Base-by-base conservation (phyloP, 176 grass and related monocot species). In the Tillandsia leiboldiana region DNA sequence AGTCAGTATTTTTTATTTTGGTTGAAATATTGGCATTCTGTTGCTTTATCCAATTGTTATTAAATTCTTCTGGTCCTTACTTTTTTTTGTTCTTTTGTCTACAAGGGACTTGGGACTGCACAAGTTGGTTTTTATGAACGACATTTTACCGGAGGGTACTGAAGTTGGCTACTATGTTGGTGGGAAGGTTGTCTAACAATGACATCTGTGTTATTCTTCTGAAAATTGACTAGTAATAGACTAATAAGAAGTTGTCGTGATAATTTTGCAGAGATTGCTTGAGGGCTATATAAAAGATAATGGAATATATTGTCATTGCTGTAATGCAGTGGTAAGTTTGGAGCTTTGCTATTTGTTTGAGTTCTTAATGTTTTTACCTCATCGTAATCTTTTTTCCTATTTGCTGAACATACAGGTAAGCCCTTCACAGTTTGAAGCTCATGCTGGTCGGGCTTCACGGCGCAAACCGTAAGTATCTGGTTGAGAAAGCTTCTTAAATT, bases 291-390 rank as follows among this genome's bases (percentile, higher is more conserved):
- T 99, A 77, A 99, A 84, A 77, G 94, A 88, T 42, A 59, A 74
- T 83, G 89, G 86, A 71, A 99, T 99, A 77, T 99, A 90, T 49
- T 99, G 94, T 81, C 76, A 83, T 75, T 99, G 89, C 82, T 99
- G 89, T 70, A 85, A 63, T 11, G 66, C 82, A 73, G 82, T 99
- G 94, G 94, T 92, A 90, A 81, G 18, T 83, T 76, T 50, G 57
- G 26, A 1, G 66, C 48, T 63, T 13, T 78, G 33, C 57, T 12
- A 66, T 72, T 58, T 47, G 33, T 75, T 56, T 69, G 29, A 68
- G 24, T 58, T 51, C 22, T 26, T 75, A 26, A 17, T 53, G 6
- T 26, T 47, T 51, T 20, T 75, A 67, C 33, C 67, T 68, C 72
- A 70, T 49, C 76, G 20, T 67, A 8, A 23, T 73, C 54, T 63